phyloP scores from a whole-genome alignment of 2,329 filamentous ascomycete genomes.

The Diplodia scrobiculata region DNA sequence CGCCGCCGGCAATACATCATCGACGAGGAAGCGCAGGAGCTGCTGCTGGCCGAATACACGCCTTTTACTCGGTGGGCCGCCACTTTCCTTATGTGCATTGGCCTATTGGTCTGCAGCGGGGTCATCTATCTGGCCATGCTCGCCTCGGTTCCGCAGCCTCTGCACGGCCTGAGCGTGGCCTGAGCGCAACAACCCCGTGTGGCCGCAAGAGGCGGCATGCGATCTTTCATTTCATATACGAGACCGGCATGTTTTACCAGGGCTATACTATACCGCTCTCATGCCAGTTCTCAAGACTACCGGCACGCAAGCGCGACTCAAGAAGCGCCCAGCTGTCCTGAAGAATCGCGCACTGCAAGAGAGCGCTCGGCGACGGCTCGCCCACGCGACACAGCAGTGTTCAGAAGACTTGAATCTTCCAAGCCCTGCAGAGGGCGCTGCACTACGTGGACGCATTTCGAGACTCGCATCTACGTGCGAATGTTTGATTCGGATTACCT shows the following conservation, averaged over 20 bases:
- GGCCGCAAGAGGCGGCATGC: slow-evolving; percentile 7
- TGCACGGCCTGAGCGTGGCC: slow-evolving; percentile 11
- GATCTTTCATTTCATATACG: slow-evolving; percentile 3
- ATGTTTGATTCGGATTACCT: too few species aligned
- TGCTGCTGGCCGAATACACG: slow-evolving; percentile 18
- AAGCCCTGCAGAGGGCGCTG: too few species aligned
- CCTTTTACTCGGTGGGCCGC: slow-evolving; percentile 15
- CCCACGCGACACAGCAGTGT: background rate
- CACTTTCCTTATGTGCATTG: slow-evolving; percentile 8
- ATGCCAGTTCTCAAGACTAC: background rate
- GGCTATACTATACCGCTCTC: background rate
- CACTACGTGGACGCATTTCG: too few species aligned
- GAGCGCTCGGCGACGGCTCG: background rate
- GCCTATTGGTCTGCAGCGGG: slow-evolving; percentile 18
- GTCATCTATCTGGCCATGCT: slow-evolving; percentile 22
- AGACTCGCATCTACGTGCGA: too few species aligned
- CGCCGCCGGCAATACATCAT: background rate
- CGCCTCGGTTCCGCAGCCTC: slow-evolving; percentile 10
- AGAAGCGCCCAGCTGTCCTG: background rate
- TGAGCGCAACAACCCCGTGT: slow-evolving; percentile 15
- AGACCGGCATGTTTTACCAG: background rate
- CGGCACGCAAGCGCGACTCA: background rate
- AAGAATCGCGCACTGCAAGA: background rate
- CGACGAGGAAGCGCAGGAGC: slow-evolving; percentile 27
- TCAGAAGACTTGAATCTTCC: too few species aligned